Conservation (phyloP, 306 rosid genomes). For the Macrotyloma uniflorum region DNA sequence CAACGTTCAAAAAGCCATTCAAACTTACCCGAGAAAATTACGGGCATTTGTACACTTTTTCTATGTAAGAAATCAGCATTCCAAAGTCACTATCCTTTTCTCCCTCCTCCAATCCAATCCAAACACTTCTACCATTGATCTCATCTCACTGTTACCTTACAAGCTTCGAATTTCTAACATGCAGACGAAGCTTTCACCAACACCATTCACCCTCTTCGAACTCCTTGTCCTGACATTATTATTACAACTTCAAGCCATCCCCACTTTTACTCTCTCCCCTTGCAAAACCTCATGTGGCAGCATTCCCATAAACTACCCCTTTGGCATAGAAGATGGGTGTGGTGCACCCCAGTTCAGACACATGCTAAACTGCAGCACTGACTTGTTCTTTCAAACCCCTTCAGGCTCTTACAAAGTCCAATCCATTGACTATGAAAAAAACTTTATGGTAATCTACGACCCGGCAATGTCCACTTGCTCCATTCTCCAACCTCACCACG, state of each 20-base stretch:
- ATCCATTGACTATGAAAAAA: conserved; percentile 73
- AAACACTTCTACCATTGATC: conserved; percentile 8
- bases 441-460: conserved; percentile 65
- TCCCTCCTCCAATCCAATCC: background rate
- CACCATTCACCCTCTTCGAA: conserved; percentile 39
- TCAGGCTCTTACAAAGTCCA: conserved; percentile 89
- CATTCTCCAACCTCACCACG: conserved; percentile 90
- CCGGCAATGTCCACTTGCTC: conserved; percentile 96
- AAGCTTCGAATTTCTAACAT: background rate
- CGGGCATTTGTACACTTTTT: conserved; percentile 32
- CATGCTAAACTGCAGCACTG: conserved; percentile 76
- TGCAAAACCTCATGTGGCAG: conserved; percentile 77
- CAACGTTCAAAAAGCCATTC: conserved; percentile 49
- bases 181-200: conserved; percentile 32
- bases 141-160: background rate
- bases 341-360: conserved; percentile 85
- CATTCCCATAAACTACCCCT: conserved; percentile 77
- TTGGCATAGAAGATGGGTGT: conserved; percentile 88
- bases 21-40: conserved; percentile 46
- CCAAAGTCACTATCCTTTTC: conserved; percentile 22
- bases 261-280: conserved; percentile 47
- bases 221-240: conserved; percentile 5
- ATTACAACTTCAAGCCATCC: conserved; percentile 37
- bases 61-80: conserved; percentile 16
- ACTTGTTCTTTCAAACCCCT: conserved; percentile 78